phyloP scores from a whole-genome alignment of 345 rosid species.

The Melaleuca quinquenervia region DNA sequence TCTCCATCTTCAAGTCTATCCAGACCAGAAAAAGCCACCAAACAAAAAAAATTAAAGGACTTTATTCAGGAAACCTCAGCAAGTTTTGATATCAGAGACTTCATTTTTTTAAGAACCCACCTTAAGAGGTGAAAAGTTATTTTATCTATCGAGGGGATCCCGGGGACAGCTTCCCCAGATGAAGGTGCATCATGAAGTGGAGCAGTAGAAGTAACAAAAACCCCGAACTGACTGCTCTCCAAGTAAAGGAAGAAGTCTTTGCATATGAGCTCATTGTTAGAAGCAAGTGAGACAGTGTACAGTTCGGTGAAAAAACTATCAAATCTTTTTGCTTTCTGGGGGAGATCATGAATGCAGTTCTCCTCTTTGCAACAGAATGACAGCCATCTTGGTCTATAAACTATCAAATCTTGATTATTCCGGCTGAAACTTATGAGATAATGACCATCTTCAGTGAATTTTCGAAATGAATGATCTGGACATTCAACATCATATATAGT shows the following conservation, averaged over 20 bases:
- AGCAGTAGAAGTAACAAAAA: conserved; percentile 86
- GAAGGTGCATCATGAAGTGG: conserved; percentile 77
- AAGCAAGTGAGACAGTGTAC: conserved; percentile 65
- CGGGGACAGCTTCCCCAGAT: conserved; percentile 57
- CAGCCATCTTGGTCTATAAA: conserved; percentile 81
- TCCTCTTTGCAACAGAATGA: conserved; percentile 56
- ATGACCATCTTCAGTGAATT: conserved; percentile 91
- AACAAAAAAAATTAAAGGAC: neutral
- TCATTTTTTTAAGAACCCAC: conserved; percentile 13
- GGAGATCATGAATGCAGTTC: conserved; percentile 44
- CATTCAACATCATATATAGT: conserved; percentile 79
- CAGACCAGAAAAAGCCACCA: neutral
- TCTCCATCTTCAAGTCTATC: conserved; percentile 81
- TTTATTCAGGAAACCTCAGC: neutral
- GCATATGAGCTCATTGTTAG: conserved; percentile 70
- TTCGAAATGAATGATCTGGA: conserved; percentile 86
- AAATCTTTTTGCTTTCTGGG: conserved; percentile 54
- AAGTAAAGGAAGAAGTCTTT: conserved; percentile 85
- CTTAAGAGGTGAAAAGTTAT: conserved; percentile 76
- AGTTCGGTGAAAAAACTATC: conserved; percentile 83
- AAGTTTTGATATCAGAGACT: neutral
- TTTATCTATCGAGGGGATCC: conserved; percentile 76
- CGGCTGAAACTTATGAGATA: conserved; percentile 86
- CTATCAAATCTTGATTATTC: conserved; percentile 75
- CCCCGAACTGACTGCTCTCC: conserved; percentile 55